These are phyloP conservation scores for Monilinia aucupariae DNA, from an alignment of 2,329 filamentous ascomycete species.

Conservation along the genomic window DNA sequence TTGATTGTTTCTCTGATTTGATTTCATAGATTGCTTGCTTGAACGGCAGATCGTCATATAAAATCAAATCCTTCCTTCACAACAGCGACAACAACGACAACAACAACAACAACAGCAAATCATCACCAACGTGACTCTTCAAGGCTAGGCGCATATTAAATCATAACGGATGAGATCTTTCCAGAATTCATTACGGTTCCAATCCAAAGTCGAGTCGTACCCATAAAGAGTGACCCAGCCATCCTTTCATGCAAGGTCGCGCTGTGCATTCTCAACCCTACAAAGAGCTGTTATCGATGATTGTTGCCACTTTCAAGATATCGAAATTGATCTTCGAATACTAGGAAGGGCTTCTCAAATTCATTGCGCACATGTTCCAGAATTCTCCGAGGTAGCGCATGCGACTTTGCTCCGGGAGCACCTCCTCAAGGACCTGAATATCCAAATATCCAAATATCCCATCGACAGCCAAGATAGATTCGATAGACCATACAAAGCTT, in stretches of 20 bases:
- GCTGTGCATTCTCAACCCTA: constrained; percentile 27
- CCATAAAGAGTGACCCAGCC: constrained; percentile 21
- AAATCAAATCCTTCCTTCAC: background rate
- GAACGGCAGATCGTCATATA: background rate
- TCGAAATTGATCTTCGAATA: background rate
- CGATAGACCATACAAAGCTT: constrained; percentile 27
- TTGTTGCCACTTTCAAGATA: constrained; percentile 10
- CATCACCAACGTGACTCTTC: background rate
- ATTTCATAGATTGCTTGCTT: constrained; percentile 9
- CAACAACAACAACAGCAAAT: constrained; percentile 9
- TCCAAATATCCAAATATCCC: constrained; percentile 16
- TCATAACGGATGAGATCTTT: background rate
- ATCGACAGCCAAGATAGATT: constrained; percentile 36
- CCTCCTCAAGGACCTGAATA: constrained; percentile 14
- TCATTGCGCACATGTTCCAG: constrained; percentile 32
- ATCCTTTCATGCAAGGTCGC: constrained; percentile 32
- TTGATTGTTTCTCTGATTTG: constrained; percentile 18
- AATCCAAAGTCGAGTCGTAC: constrained; percentile 15
- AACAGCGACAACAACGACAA: background rate
- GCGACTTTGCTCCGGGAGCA: constrained; percentile 28
- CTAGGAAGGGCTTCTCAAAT: constrained; percentile 5
- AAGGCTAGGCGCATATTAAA: constrained; percentile 8
- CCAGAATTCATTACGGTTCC: background rate
- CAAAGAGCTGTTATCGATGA: constrained; percentile 20
- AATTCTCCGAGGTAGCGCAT: constrained; percentile 30